A percentile compares a stretch with the other conserved stretches of the same genome.
These are phyloP conservation scores for Yarrowia divulgata DNA, from an alignment of 805 yeast species.

Conservation along the genomic window DNA sequence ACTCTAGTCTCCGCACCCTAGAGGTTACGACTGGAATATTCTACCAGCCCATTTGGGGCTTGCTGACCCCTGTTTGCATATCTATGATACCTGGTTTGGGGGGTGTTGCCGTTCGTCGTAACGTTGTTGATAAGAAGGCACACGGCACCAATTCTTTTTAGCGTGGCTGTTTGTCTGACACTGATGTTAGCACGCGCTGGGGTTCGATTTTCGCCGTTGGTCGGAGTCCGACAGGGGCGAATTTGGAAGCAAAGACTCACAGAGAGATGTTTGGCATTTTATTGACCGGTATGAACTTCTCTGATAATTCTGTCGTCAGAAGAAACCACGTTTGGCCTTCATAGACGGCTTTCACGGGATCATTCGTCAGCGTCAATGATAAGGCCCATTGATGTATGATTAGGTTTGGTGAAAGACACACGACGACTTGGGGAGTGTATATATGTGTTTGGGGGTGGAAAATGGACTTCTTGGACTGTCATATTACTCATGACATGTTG, in stretches of 20 bases:
- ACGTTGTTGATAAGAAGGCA: not conserved
- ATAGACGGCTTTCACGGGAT: not conserved
- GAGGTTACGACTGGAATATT: no score
- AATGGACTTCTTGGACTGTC: no score
- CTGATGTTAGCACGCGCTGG: not conserved
- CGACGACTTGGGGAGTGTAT: no score
- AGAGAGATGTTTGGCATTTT: no score
- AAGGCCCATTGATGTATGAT: constrained; percentile 24
- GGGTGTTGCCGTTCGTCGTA: not conserved
- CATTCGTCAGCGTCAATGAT: constrained; percentile 20
- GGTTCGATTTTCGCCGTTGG: not conserved
- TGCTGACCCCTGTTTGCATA: not conserved
- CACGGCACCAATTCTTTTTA: constrained; percentile 17
- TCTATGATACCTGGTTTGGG: not conserved
- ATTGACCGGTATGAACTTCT: no score
- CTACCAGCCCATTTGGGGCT: not conserved
- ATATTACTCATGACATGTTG: no score
- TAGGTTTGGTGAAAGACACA: not conserved
- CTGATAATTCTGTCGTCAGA: no score
- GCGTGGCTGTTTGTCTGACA: constrained; percentile 27
- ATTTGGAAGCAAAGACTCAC: not conserved
- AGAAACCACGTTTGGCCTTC: no score
- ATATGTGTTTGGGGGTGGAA: no score
- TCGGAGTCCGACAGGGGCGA: not conserved
- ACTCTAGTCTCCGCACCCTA: no score